Conservation (phyloP, 208 protist genomes). For the Crithidia fasciculata region DNA sequence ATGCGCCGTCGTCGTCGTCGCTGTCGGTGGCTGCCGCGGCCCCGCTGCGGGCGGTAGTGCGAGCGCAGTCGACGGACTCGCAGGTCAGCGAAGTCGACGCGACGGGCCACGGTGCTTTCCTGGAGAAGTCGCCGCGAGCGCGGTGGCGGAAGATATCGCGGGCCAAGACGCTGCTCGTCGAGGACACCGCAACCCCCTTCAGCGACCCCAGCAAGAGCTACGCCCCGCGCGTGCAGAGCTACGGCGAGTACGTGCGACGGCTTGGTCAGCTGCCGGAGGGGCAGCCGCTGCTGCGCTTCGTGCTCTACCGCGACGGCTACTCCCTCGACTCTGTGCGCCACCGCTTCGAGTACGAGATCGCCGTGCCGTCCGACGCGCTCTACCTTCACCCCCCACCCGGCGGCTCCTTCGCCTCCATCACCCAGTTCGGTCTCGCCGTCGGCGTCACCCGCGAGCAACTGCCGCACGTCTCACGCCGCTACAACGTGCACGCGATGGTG, state of each 20-base stretch:
- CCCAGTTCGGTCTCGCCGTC: constrained; percentile 69
- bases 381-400: constrained; percentile 46
- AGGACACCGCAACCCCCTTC: constrained; percentile 69
- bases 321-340: constrained; percentile 53
- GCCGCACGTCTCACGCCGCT: constrained; percentile 74
- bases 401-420: constrained; percentile 69
- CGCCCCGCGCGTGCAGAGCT: constrained; percentile 61
- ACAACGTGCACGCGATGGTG: constrained; percentile 81
- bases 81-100: constrained; percentile 77
- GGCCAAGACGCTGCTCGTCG: constrained; percentile 62
- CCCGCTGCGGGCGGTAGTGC: constrained; percentile 51
- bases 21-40: neutral
- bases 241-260: constrained; percentile 77
- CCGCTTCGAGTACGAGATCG: constrained; percentile 76
- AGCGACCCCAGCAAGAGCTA: constrained; percentile 69
- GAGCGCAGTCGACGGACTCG: constrained; percentile 68
- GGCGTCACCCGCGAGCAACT: constrained; percentile 83
- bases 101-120: constrained; percentile 37
- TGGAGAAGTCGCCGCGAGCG: constrained; percentile 56
- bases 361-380: constrained; percentile 53
- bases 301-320: constrained; percentile 75
- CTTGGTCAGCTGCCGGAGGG: constrained; percentile 59
- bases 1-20: neutral
- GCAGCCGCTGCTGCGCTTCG: constrained; percentile 67
- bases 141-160: constrained; percentile 84